Percentiles rank a stretch among this genome's conserved stretches.
These are phyloP conservation scores for Posidonia oceanica DNA, from an alignment of 116 monocot species.

Conservation along the genomic window DNA sequence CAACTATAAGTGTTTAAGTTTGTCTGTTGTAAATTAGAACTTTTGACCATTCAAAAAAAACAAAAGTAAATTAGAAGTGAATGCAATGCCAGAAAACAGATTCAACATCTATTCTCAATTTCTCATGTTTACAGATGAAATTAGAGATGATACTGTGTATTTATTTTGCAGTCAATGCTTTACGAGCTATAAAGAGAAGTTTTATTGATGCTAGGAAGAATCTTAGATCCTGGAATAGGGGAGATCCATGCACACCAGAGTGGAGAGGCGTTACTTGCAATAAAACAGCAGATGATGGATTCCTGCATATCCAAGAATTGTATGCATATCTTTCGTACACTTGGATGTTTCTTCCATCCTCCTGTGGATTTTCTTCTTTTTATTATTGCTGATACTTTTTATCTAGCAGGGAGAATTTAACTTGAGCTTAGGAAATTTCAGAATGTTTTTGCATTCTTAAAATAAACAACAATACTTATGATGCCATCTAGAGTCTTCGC, in stretches of 20 bases:
- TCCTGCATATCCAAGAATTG: slow-evolving; percentile 64
- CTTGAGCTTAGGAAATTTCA: too few relatives aligned
- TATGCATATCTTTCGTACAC: slow-evolving; percentile 25
- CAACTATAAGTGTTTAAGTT: too few relatives aligned
- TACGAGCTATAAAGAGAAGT: slow-evolving; percentile 29
- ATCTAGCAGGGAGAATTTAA: background rate
- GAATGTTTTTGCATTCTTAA: too few relatives aligned
- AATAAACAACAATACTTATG: too few relatives aligned
- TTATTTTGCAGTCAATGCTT: slow-evolving; percentile 44
- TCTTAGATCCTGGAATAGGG: slow-evolving; percentile 59
- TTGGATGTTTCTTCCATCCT: background rate
- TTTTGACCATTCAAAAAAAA: too few relatives aligned
- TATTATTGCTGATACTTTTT: too few relatives aligned
- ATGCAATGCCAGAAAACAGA: too few relatives aligned
- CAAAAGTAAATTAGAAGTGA: too few relatives aligned
- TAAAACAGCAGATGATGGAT: slow-evolving; percentile 25
- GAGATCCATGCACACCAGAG: slow-evolving; percentile 73
- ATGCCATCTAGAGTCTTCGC: too few relatives aligned
- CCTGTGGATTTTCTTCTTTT: background rate
- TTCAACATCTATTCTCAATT: too few relatives aligned
- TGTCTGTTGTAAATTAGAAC: too few relatives aligned
- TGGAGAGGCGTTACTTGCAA: slow-evolving; percentile 74
- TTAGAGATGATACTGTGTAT: background rate
- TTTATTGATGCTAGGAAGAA: slow-evolving; percentile 55
- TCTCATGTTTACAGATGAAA: background rate